Conservation (phyloP, 1,139 yeast species). For the Blastobotrys malaysiensis region DNA sequence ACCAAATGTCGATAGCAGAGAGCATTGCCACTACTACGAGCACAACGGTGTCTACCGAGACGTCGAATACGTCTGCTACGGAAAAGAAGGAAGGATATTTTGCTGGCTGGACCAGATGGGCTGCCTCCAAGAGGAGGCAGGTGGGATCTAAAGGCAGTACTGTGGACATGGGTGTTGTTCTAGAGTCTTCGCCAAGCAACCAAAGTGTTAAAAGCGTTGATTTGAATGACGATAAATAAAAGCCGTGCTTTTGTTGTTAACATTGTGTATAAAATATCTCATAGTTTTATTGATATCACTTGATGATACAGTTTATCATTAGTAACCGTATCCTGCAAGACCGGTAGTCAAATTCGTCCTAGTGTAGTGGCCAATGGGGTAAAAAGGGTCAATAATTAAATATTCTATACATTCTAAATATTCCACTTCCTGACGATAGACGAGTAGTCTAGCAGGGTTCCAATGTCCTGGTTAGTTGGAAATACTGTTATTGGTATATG, state of each 20-base stretch:
- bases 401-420: conserved; percentile 10
- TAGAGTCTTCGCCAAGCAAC: not conserved
- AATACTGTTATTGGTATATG: conserved; percentile 31
- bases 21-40: conserved; percentile 4
- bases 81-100: conserved; percentile 19
- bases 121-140: conserved; percentile 21
- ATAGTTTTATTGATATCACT: not conserved
- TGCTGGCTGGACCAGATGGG: conserved; percentile 28
- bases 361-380: too few relatives aligned
- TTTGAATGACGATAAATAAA: conserved; percentile 1
- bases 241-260: conserved; percentile 3
- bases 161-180: not conserved
- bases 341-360: too few relatives aligned
- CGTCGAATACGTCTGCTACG: conserved; percentile 6
- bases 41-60: conserved; percentile 8
- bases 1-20: conserved; percentile 13
- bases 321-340: too few relatives aligned
- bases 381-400: not conserved
- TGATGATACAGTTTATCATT: too few relatives aligned
- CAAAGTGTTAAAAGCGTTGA: conserved; percentile 10
- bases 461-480: conserved; percentile 31
- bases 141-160: conserved; percentile 9
- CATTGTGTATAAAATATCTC: conserved; percentile 1
- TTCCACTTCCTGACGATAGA: conserved; percentile 18
- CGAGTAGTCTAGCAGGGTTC: conserved; percentile 26